phyloP scores from a whole-genome alignment of 768 basidiomycete genomes.

The Kwoniella heveanensis region DNA sequence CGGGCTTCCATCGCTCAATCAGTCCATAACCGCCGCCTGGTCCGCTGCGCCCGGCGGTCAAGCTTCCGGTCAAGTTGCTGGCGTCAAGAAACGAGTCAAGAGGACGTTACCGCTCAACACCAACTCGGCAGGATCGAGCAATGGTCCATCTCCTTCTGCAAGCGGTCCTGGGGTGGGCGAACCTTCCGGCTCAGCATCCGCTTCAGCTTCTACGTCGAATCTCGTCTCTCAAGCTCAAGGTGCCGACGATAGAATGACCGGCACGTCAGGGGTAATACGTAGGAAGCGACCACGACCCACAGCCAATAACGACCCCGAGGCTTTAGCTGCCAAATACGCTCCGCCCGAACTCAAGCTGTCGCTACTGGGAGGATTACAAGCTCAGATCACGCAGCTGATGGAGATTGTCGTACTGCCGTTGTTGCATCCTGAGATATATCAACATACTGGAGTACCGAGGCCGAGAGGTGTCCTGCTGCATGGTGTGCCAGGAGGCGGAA shows the following conservation, averaged over 20 bases:
- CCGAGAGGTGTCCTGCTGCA: constrained; percentile 89
- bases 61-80: constrained; percentile 2
- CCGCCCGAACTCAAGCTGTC: constrained; percentile 77
- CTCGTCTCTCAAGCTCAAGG: neutral
- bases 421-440: constrained; percentile 91
- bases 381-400: constrained; percentile 85
- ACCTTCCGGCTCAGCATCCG: constrained; percentile 2
- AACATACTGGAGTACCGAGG: constrained; percentile 87
- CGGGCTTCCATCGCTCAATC: constrained; percentile 38
- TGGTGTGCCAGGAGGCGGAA: constrained; percentile 96
- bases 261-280: constrained; percentile 8
- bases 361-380: constrained; percentile 82
- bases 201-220: neutral
- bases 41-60: constrained; percentile 2
- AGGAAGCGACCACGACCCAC: constrained; percentile 17
- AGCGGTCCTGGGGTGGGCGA: neutral
- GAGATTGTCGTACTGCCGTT: constrained; percentile 96
- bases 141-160: constrained; percentile 7
- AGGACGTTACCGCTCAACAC: constrained; percentile 24
- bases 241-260: constrained; percentile 5
- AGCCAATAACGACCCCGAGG: constrained; percentile 13
- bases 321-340: constrained; percentile 62
- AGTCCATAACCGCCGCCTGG: constrained; percentile 49
- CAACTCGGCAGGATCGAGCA: constrained; percentile 16
- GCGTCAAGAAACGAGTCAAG: constrained; percentile 29